These are phyloP conservation scores for Aphanomyces invadans DNA, from an alignment of 352 stramenopile species.

Conservation along the genomic window DNA sequence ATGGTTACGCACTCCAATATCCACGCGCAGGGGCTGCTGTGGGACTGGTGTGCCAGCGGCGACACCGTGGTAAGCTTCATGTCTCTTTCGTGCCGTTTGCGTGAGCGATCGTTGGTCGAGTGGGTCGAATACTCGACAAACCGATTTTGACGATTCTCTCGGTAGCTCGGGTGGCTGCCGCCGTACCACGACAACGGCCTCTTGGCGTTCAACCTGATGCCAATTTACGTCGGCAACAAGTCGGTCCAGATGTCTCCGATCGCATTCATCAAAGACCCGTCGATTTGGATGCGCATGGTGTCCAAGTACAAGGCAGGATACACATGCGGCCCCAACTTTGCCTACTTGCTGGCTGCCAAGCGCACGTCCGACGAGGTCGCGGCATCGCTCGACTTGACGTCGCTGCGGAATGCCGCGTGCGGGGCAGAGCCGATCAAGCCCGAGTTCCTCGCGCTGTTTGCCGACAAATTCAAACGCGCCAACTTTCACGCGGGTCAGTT, in stretches of 20 bases:
- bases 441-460: neutral
- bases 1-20: neutral
- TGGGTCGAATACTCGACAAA: neutral
- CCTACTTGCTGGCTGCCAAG: neutral
- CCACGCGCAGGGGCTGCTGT: neutral
- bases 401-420: neutral
- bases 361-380: neutral
- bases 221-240: neutral
- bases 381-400: neutral
- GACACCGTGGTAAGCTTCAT: neutral
- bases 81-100: too few species aligned
- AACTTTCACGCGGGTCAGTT: neutral
- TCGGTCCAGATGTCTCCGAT: neutral
- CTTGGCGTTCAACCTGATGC: neutral
- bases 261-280: conserved; percentile 2
- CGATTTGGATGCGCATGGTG: neutral
- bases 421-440: neutral
- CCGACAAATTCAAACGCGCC: neutral
- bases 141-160: neutral
- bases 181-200: neutral
- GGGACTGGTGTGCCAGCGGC: neutral
- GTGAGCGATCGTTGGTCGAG: neutral
- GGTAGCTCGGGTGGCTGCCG: neutral
- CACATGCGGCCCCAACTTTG: neutral
- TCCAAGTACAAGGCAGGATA: neutral